Evolutionary conservation across 208 protist genomes (phyloP).

Genomic region (Trypanosoma caninum): DNA sequence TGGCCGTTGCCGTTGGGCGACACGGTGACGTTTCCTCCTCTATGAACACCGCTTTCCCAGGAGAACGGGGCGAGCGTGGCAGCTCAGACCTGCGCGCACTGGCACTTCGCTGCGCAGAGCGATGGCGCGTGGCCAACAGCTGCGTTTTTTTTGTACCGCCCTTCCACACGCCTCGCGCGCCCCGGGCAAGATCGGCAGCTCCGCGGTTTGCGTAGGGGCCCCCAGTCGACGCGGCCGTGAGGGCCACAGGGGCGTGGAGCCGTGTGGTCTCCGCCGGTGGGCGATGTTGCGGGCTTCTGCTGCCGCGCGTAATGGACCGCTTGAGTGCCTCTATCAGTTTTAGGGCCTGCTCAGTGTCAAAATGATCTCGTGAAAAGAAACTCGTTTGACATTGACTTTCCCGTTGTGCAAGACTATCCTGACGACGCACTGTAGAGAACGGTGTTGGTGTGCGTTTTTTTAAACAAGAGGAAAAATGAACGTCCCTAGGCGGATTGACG

Average conservation of each 20-base stretch:
- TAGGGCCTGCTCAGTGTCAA: not conserved
- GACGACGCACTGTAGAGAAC: not conserved
- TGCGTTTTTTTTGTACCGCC: not conserved
- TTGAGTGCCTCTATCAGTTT: constrained; percentile 11
- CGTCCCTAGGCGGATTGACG: not conserved
- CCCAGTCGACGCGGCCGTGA: not conserved
- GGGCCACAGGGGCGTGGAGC: not conserved
- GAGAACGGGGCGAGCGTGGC: too few relatives aligned
- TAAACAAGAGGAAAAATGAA: not conserved
- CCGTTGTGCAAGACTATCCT: not conserved
- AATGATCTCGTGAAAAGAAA: not conserved
- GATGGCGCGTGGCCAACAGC: too few relatives aligned
- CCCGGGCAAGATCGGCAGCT: not conserved
- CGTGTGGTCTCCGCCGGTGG: not conserved
- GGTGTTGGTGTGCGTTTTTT: not conserved
- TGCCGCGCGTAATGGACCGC: constrained; percentile 11
- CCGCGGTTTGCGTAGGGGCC: not conserved
- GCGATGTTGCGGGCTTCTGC: constrained; percentile 6
- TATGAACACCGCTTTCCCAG: not conserved
- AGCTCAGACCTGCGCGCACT: too few relatives aligned
- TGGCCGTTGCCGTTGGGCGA: not conserved
- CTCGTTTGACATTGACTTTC: not conserved
- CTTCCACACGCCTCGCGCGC: not conserved
- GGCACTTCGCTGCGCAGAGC: too few relatives aligned
- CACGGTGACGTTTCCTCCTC: not conserved